phyloP scores from a whole-genome alignment of 73 alveolate genomes.

The Tetrahymena malaccensis region DNA sequence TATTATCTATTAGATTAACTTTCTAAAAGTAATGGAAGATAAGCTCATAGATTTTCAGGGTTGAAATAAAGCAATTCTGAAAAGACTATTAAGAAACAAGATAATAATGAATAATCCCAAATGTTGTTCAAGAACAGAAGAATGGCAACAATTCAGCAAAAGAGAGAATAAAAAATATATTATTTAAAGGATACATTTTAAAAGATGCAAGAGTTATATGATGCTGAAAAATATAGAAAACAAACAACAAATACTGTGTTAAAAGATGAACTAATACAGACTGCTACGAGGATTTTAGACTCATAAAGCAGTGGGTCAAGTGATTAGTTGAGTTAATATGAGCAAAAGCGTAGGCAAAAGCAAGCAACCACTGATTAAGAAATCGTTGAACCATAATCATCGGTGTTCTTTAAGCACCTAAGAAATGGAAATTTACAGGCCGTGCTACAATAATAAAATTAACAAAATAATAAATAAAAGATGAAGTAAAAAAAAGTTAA shows the following conservation, averaged over 20 bases:
- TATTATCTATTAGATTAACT: background rate
- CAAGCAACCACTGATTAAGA: background rate
- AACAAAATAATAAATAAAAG: background rate
- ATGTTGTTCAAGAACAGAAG: background rate
- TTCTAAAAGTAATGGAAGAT: background rate
- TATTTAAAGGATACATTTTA: background rate
- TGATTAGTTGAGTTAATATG: background rate
- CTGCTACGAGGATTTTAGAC: background rate
- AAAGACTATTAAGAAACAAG: background rate
- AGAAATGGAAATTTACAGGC: background rate
- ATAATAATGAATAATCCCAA: background rate
- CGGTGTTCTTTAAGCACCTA: background rate
- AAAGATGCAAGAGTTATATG: background rate
- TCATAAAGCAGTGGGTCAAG: background rate
- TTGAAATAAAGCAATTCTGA: background rate
- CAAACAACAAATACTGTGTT: background rate
- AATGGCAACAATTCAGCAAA: background rate
- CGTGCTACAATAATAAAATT: background rate
- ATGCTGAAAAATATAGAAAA: background rate
- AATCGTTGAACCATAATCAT: background rate
- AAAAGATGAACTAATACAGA: background rate
- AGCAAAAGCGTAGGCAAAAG: background rate
- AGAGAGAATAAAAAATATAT: background rate
- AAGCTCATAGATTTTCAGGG: background rate
- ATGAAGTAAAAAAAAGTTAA: background rate